These are phyloP conservation scores for Aschersonia sp. DNA, from an alignment of 2,329 filamentous ascomycete species.

Conservation along the genomic window DNA sequence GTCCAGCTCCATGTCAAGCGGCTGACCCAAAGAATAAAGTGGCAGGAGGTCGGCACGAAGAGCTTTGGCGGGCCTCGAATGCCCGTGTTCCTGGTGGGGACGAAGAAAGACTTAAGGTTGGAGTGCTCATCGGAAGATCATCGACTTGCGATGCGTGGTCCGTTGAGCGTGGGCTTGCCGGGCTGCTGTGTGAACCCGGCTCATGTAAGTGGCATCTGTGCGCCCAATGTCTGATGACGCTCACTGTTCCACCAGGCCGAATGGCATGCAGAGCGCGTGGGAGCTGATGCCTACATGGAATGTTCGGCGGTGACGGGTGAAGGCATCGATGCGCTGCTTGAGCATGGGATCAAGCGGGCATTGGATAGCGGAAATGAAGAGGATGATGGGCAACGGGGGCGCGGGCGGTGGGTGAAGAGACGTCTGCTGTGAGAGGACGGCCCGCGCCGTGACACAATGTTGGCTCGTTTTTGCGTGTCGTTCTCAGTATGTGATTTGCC, in stretches of 20 bases:
- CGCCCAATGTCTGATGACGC: not conserved
- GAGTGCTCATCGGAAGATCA: constrained; percentile 6
- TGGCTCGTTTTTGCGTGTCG: no score
- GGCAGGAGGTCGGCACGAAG: constrained; percentile 10
- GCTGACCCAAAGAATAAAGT: not conserved
- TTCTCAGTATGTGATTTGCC: no score
- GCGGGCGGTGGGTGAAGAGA: not conserved
- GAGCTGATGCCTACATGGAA: constrained; percentile 16
- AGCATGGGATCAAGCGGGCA: constrained; percentile 8
- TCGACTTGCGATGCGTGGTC: constrained; percentile 1
- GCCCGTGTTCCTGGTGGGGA: constrained; percentile 17
- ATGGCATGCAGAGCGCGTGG: constrained; percentile 17
- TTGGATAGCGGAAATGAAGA: constrained; percentile 9
- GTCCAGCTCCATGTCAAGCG: no score
- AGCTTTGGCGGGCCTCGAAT: constrained; percentile 2
- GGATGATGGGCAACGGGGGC: not conserved
- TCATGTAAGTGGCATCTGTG: constrained; percentile 10
- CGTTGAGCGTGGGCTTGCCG: constrained; percentile 1
- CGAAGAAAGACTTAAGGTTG: constrained; percentile 17
- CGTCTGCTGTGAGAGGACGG: not conserved
- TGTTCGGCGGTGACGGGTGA: constrained; percentile 22
- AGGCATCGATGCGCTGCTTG: constrained; percentile 16
- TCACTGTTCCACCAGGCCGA: constrained; percentile 10
- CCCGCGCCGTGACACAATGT: no score
- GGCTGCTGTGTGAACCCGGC: constrained; percentile 16